These are phyloP conservation scores for Gyromitra esculenta DNA, from an alignment of 2,329 filamentous ascomycete genomes.

Conservation along the genomic window DNA sequence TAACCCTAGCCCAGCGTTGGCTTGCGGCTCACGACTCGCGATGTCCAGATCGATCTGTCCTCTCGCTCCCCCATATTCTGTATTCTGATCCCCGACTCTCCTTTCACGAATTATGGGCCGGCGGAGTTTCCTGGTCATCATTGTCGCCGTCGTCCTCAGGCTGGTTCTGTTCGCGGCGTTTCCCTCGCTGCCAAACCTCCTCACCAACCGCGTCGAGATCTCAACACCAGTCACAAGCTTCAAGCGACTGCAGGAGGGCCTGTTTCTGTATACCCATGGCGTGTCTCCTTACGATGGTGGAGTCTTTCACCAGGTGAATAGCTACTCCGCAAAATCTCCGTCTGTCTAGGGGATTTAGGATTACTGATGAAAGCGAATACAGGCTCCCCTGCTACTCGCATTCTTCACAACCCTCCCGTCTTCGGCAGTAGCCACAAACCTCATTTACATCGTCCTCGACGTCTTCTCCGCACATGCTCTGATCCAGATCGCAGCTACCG, in stretches of 20 bases:
- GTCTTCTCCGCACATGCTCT: conserved; percentile 83
- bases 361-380: conserved; percentile 63
- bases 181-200: conserved; percentile 81
- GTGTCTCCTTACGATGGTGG: conserved; percentile 97
- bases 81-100: conserved; percentile 2
- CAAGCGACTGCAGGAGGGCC: conserved; percentile 94
- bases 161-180: conserved; percentile 82
- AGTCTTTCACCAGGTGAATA: conserved; percentile 72
- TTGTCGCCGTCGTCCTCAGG: conserved; percentile 78
- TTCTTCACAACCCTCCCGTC: conserved; percentile 89
- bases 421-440: conserved; percentile 76
- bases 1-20: conserved; percentile 15
- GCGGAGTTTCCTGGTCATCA: conserved; percentile 67
- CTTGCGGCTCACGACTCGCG: conserved; percentile 14
- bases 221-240: conserved; percentile 98
- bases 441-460: conserved; percentile 84
- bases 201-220: conserved; percentile 92
- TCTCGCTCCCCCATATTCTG: background rate
- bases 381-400: conserved; percentile 89
- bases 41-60: conserved; percentile 44
- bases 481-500: conserved; percentile 80
- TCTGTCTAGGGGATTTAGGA: too few species aligned
- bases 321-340: background rate
- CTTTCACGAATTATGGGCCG: conserved; percentile 53
- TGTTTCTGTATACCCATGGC: conserved; percentile 95